Evolutionary conservation across 140 eudicot genomes (phyloP).

Genomic region (Flaveria floridana): DNA sequence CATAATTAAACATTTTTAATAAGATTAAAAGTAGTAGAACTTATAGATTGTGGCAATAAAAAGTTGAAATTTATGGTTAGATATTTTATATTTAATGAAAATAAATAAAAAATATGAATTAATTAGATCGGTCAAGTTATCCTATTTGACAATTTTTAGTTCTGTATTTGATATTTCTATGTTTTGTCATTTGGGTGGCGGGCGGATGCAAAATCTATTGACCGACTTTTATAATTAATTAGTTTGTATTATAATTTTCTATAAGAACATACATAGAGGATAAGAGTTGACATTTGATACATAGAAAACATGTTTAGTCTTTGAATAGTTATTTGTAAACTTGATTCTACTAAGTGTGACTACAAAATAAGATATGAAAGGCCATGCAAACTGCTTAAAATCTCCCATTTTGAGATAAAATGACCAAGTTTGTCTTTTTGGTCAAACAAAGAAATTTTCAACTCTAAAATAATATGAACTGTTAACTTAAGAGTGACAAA

Average conservation of each 20-base stretch:
- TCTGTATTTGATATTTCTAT: background rate
- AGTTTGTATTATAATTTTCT: background rate
- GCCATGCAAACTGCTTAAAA: background rate
- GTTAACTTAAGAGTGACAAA: background rate
- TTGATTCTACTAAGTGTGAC: background rate
- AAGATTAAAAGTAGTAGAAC: background rate
- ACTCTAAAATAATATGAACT: background rate
- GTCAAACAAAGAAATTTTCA: background rate
- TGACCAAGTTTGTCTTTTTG: background rate
- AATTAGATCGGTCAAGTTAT: background rate
- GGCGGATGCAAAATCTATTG: constrained; percentile 22
- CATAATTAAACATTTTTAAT: too few relatives aligned
- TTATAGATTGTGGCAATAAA: background rate
- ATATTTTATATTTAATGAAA: background rate
- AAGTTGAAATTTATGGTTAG: background rate
- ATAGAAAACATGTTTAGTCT: background rate
- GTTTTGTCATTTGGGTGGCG: background rate
- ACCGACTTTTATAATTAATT: background rate
- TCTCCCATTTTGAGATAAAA: background rate
- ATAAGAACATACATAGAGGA: background rate
- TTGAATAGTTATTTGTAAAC: background rate
- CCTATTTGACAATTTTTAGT: constrained; percentile 3
- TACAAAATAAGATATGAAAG: background rate
- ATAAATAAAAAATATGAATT: background rate
- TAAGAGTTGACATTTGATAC: constrained; percentile 16